A percentile compares a stretch with the other conserved stretches of the same genome.
Evolutionary conservation across 2,329 filamentous ascomycete genomes (phyloP).

Genomic region (Didymella arachidicola): DNA sequence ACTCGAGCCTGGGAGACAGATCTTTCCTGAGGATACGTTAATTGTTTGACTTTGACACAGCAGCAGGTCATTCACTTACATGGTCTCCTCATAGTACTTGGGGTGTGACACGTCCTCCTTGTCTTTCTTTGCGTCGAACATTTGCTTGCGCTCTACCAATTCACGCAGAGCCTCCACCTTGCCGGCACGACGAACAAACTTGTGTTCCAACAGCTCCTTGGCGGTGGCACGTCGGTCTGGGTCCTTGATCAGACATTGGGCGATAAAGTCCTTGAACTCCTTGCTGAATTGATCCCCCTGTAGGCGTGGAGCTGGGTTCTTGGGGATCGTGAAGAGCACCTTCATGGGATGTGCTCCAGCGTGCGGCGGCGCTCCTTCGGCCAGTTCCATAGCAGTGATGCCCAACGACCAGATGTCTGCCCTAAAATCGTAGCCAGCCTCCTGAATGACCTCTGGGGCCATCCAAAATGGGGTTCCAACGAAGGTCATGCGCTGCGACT

Average conservation of each 20-base stretch:
- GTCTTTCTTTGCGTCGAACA: slow-evolving; percentile 77
- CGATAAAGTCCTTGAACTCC: slow-evolving; percentile 93
- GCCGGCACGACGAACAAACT: slow-evolving; percentile 85
- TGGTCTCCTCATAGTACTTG: slow-evolving; percentile 92
- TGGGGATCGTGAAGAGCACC: slow-evolving; percentile 93
- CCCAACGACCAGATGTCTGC: slow-evolving; percentile 97
- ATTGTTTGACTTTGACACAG: slow-evolving; percentile 4
- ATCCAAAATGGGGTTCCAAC: slow-evolving; percentile 96
- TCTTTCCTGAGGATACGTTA: slow-evolving; percentile 25
- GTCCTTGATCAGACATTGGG: slow-evolving; percentile 90
- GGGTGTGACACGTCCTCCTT: slow-evolving; percentile 65
- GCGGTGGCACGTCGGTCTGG: slow-evolving; percentile 84
- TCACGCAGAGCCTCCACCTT: slow-evolving; percentile 89
- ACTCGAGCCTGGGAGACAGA: slow-evolving; percentile 55
- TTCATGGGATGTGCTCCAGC: slow-evolving; percentile 99
- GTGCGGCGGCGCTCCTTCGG: slow-evolving; percentile 90
- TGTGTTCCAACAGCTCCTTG: slow-evolving; percentile 85
- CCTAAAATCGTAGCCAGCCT: slow-evolving; percentile 96
- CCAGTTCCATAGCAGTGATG: slow-evolving; percentile 91
- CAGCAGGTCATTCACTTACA: slow-evolving; percentile 58
- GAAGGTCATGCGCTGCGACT: slow-evolving; percentile 96
- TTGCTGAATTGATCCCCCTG: slow-evolving; percentile 82
- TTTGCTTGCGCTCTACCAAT: slow-evolving; percentile 81
- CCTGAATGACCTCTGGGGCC: slow-evolving; percentile 98
- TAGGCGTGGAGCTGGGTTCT: slow-evolving; percentile 82